Evolutionary conservation across 2,329 filamentous ascomycete species (phyloP).

Genomic region (Gliomastix tumulicola): DNA sequence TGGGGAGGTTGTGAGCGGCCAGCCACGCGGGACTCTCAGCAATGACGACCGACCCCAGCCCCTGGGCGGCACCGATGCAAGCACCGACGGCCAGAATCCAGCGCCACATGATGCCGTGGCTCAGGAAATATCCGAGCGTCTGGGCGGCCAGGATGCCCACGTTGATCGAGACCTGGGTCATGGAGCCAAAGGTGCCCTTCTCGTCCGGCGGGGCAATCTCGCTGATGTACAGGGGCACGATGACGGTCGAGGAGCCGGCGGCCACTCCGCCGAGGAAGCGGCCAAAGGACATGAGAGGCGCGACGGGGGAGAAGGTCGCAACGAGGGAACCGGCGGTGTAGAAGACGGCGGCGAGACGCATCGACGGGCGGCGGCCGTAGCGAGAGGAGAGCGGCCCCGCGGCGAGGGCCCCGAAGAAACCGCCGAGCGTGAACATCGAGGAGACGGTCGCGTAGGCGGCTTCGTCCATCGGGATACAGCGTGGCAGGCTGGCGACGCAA

Average conservation of each 20-base stretch:
- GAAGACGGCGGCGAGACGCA: constrained; percentile 70
- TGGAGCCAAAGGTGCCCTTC: constrained; percentile 71
- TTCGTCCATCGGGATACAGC: constrained; percentile 85
- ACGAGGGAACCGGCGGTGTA: constrained; percentile 70
- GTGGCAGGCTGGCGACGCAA: constrained; percentile 38
- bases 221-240: constrained; percentile 90
- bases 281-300: constrained; percentile 63
- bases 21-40: constrained; percentile 88
- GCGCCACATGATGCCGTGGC: constrained; percentile 73
- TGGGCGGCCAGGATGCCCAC: constrained; percentile 82
- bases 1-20: constrained; percentile 55
- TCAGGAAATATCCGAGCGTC: constrained; percentile 79
- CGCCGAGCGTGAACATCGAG: constrained; percentile 86
- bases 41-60: constrained; percentile 64
- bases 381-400: constrained; percentile 73
- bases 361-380: constrained; percentile 67
- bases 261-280: constrained; percentile 76
- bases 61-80: constrained; percentile 59
- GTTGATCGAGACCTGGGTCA: constrained; percentile 93
- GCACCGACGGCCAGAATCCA: constrained; percentile 72
- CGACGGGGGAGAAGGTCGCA: constrained; percentile 64
- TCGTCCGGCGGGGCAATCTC: constrained; percentile 74
- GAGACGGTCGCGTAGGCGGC: constrained; percentile 79
- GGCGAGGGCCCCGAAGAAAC: constrained; percentile 72
- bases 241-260: constrained; percentile 83